Conservation (phyloP, 768 basidiomycete genomes). For the Trametes coccinea region DNA sequence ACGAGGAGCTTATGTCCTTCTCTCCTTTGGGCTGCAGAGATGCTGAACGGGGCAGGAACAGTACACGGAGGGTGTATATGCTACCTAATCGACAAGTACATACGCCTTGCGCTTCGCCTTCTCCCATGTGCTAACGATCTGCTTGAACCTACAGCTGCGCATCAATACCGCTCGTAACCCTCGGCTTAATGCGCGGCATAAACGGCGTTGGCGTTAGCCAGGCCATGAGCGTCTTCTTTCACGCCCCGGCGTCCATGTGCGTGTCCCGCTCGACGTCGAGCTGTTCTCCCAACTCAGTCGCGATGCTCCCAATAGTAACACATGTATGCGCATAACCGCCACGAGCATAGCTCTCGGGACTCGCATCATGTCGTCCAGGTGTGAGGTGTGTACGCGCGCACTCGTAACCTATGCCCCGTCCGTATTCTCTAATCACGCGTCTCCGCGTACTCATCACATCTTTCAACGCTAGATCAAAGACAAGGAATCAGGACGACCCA, state of each 20-base stretch:
- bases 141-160: conserved; percentile 47
- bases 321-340: conserved; percentile 57
- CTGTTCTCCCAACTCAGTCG: not conserved
- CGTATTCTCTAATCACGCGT: not conserved
- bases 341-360: conserved; percentile 68
- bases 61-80: conserved; percentile 75
- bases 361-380: conserved; percentile 68
- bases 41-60: conserved; percentile 77
- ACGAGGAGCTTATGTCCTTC: no score
- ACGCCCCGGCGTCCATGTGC: conserved; percentile 65
- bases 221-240: conserved; percentile 67
- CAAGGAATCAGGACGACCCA: conserved; percentile 54
- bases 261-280: conserved; percentile 26
- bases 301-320: conserved; percentile 44
- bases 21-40: conserved; percentile 40
- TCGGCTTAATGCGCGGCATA: conserved; percentile 57
- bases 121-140: no score
- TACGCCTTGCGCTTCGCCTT: conserved; percentile 1
- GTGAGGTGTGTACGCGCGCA: conserved; percentile 48
- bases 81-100: conserved; percentile 73
- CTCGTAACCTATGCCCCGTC: conserved; percentile 23
- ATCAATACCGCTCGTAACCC: conserved; percentile 64
- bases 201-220: conserved; percentile 80
- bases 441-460: not conserved
- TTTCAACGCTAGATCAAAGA: conserved; percentile 52